These are phyloP conservation scores for Geotrichum macrosporum DNA, from an alignment of 1,139 yeast species.

Conservation along the genomic window DNA sequence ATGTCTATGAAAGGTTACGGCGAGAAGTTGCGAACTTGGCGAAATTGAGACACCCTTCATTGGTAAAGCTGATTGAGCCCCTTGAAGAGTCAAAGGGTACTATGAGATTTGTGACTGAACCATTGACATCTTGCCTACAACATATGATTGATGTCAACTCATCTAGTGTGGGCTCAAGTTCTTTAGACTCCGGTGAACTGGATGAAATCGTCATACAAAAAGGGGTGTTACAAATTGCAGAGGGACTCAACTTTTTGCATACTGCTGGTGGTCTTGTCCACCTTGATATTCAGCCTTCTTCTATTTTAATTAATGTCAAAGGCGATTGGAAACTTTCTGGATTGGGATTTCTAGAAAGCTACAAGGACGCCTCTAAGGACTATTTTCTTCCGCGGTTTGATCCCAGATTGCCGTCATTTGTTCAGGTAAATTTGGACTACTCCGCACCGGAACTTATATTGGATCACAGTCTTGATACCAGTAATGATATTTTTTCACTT, in stretches of 20 bases:
- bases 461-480: slow-evolving; percentile 56
- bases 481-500: slow-evolving; percentile 78
- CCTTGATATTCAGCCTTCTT: slow-evolving; percentile 70
- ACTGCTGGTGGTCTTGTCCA: slow-evolving; percentile 71
- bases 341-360: slow-evolving; percentile 50
- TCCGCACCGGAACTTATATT: slow-evolving; percentile 70
- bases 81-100: slow-evolving; percentile 79
- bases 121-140: slow-evolving; percentile 57
- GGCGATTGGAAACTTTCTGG: slow-evolving; percentile 96
- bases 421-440: slow-evolving; percentile 67
- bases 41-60: slow-evolving; percentile 81
- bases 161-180: slow-evolving; percentile 24
- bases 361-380: slow-evolving; percentile 40
- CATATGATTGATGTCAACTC: slow-evolving; percentile 40
- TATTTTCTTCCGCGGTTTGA: slow-evolving; percentile 62
- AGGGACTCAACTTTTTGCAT: slow-evolving; percentile 79
- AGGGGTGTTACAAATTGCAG: slow-evolving; percentile 74
- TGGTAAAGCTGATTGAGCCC: slow-evolving; percentile 77
- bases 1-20: slow-evolving; percentile 47
- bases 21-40: slow-evolving; percentile 66
- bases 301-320: slow-evolving; percentile 71
- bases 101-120: slow-evolving; percentile 79
- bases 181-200: slow-evolving; percentile 34
- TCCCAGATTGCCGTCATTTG: slow-evolving; percentile 67
- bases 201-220: slow-evolving; percentile 77